Conservation (phyloP, 495 filamentous ascomycete species). For the Aspergillus cavernicola region DNA sequence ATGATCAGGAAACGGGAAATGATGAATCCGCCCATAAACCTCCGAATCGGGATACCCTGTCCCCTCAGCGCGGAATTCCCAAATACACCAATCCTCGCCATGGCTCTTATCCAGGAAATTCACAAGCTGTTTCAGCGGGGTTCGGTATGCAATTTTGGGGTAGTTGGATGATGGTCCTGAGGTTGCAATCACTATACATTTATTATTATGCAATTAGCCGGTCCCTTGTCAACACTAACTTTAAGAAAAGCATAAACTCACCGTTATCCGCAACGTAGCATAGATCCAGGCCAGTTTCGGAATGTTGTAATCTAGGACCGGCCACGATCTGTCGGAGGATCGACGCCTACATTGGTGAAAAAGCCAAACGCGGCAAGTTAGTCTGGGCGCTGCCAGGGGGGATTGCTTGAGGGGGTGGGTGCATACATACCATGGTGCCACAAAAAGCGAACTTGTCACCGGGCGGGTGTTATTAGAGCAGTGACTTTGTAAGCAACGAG, state of each 20-base stretch:
- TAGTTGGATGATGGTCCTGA: conserved; percentile 87
- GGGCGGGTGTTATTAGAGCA: too few species aligned
- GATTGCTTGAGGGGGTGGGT: neutral
- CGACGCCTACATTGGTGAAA: conserved; percentile 47
- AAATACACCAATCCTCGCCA: conserved; percentile 81
- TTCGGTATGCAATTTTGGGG: conserved; percentile 86
- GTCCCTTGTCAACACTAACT: neutral
- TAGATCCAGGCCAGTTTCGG: conserved; percentile 84
- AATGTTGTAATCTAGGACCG: conserved; percentile 75
- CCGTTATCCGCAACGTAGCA: conserved; percentile 90
- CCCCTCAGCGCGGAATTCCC: conserved; percentile 95
- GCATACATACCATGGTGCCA: conserved; percentile 13
- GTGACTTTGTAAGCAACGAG: neutral
- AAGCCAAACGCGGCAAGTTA: conserved; percentile 17
- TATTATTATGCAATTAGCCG: neutral
- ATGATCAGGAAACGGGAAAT: conserved; percentile 96
- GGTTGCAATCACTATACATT: conserved; percentile 57
- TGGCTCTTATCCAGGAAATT: conserved; percentile 83
- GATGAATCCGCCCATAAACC: conserved; percentile 75
- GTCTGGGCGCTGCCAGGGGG: conserved; percentile 15
- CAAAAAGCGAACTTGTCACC: too few species aligned
- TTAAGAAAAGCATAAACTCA: conserved; percentile 22
- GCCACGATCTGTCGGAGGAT: conserved; percentile 72
- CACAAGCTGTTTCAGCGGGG: conserved; percentile 80
- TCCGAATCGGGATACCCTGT: conserved; percentile 91